phyloP scores from a whole-genome alignment of 495 filamentous ascomycete species.

The Thermothielavioides terrestris region DNA sequence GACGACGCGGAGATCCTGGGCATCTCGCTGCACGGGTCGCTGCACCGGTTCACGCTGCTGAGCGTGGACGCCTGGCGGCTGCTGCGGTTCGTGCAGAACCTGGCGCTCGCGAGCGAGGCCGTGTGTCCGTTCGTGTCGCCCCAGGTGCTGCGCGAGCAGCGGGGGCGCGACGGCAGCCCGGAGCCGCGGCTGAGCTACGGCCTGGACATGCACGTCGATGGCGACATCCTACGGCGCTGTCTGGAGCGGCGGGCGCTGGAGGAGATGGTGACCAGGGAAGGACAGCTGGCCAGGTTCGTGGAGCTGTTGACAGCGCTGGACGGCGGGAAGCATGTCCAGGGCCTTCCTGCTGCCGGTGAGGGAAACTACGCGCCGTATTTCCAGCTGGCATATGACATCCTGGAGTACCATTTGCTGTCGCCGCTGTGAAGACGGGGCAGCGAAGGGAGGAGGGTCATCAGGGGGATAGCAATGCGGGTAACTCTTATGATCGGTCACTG shows the following conservation, averaged over 20 bases:
- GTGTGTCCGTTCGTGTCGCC: constrained; percentile 11
- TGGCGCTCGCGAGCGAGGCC: constrained; percentile 33
- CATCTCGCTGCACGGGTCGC: constrained; percentile 54
- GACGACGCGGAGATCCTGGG: constrained; percentile 48
- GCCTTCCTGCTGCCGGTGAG: constrained; percentile 2
- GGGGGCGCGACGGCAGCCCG: not conserved
- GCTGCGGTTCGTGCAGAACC: constrained; percentile 53
- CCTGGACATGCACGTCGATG: constrained; percentile 55
- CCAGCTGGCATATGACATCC: constrained; percentile 35
- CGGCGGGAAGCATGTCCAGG: constrained; percentile 16
- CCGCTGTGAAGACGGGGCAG: constrained; percentile 22
- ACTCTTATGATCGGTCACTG: no score
- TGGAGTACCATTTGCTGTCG: constrained; percentile 39
- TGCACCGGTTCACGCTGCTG: constrained; percentile 54
- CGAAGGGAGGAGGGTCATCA: not conserved
- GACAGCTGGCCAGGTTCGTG: constrained; percentile 20
- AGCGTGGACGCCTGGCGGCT: constrained; percentile 48
- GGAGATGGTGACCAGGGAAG: constrained; percentile 29
- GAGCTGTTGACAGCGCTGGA: constrained; percentile 32
- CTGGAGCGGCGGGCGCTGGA: constrained; percentile 42
- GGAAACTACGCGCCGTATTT: constrained; percentile 19
- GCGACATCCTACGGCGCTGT: constrained; percentile 51
- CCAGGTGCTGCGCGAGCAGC: not conserved
- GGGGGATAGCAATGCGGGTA: no score
- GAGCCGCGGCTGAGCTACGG: constrained; percentile 25